Evolutionary conservation across 2,329 filamentous ascomycete genomes (phyloP).

Genomic region (Fusarium fujikuroi): DNA sequence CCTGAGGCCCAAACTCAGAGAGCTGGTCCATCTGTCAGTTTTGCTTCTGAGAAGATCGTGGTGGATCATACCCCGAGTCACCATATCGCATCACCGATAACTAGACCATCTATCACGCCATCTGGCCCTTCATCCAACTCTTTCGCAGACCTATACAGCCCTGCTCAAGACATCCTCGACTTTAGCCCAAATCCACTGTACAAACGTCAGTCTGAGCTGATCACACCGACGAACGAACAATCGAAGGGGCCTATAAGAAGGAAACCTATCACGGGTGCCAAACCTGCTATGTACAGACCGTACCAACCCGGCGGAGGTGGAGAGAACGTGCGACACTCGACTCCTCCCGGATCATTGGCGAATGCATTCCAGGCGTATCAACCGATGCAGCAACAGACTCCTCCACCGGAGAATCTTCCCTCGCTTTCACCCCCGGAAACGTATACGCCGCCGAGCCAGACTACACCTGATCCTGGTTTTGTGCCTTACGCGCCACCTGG

Average conservation of each 20-base stretch:
- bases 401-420: not conserved
- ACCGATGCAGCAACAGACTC: slow-evolving; percentile 2
- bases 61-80: not conserved
- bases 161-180: slow-evolving; percentile 16
- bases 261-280: slow-evolving; percentile 14
- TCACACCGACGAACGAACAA: not conserved
- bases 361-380: slow-evolving; percentile 20
- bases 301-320: slow-evolving; percentile 2
- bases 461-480: not conserved
- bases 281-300: slow-evolving; percentile 10
- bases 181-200: not conserved
- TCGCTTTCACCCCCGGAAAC: not conserved
- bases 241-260: slow-evolving; percentile 14
- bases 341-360: not conserved
- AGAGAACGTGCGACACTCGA: slow-evolving; percentile 1
- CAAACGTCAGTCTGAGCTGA: not conserved
- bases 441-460: not conserved
- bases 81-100: not conserved
- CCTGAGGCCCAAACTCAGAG: not conserved
- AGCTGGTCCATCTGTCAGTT: not conserved
- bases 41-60: slow-evolving; percentile 7
- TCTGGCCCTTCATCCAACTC: not conserved
- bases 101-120: not conserved
- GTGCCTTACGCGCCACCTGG: not conserved
- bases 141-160: slow-evolving; percentile 11